A percentile compares a stretch with the other conserved stretches of the same genome.
phyloP scores from a whole-genome alignment of 78 protist species.

The Emiliania huxleyi region DNA sequence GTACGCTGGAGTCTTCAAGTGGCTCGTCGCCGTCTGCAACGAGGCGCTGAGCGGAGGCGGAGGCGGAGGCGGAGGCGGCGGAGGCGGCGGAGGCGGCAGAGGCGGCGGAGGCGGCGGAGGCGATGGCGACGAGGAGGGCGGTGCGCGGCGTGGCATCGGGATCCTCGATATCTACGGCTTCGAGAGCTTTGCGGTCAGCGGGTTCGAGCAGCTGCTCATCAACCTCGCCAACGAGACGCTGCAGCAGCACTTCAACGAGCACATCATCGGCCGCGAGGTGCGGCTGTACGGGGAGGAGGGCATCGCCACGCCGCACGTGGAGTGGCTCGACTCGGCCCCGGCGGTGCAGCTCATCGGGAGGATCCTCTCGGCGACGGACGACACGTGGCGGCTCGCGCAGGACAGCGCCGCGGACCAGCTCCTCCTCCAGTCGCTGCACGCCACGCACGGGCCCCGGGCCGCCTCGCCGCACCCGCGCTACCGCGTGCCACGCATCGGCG shows the following conservation, averaged over 20 bases:
- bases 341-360: background rate
- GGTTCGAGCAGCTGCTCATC: conserved; percentile 94
- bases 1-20: conserved; percentile 8
- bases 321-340: background rate
- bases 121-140: background rate
- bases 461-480: background rate
- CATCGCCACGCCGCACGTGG: conserved; percentile 72
- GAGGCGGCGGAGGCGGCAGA: no score
- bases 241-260: conserved; percentile 96
- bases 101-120: no score
- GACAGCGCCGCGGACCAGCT: background rate
- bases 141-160: background rate
- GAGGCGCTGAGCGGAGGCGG: background rate
- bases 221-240: conserved; percentile 97
- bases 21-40: background rate
- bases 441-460: background rate
- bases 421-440: background rate
- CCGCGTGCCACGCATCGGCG: conserved; percentile 32
- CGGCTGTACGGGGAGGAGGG: conserved; percentile 85
- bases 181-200: conserved; percentile 84
- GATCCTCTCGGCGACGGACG: background rate
- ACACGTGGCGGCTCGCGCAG: background rate
- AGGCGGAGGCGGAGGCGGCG: no score
- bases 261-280: conserved; percentile 78
- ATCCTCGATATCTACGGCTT: conserved; percentile 93